Base-by-base conservation (phyloP, 345 rosid genomes). In the Citrus mangshanensis region DNA sequence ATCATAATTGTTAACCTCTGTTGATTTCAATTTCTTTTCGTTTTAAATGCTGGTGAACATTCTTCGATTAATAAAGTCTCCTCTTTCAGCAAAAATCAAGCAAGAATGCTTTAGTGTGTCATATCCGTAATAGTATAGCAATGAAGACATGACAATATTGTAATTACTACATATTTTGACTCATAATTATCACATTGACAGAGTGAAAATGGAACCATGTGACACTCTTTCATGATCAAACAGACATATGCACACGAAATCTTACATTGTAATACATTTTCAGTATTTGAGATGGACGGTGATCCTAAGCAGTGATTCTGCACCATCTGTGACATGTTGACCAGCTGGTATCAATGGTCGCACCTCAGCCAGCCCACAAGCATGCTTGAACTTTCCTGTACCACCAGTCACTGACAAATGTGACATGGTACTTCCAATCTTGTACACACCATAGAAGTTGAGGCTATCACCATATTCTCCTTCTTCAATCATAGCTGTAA, bases 391-490 rank as follows among this genome's bases (percentile, higher is more conserved):
- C 89, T 87, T 93, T 72, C 98, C 98, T 12, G 98, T 92, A 40
- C 97, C 99, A 13, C 99, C 97, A 0, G 94, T 93, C 64, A 95
- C 91, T 0, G 99, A 91, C 49, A 95, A 72, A n/a, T 87, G 90
- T 7, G 98, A 92, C 85, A 94, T 84, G 19, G 91, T 22, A 76
- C 94, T 87, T 16, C 97, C 95, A 2, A 88, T 88, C 85, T 80
- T 91, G 82, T 89, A 96, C 51, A 89, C 83, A 0, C 97, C 99
- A 27, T 89, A 96, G 85, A 96, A 91, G 87, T 92, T 96, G 79
- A 96, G 91, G 89, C 88, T 89, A 65, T 96, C 97, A 12, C 94
- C 95, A 18, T 92, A 96, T 56, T 96, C 98, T 5, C 97, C 98
- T 22, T 91, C 99, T 86, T 96, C 99, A 22, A 96, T 81, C 92